Evolutionary conservation across 2,329 filamentous ascomycete species (phyloP).

Genomic region (Emericellopsis cladophorae): DNA sequence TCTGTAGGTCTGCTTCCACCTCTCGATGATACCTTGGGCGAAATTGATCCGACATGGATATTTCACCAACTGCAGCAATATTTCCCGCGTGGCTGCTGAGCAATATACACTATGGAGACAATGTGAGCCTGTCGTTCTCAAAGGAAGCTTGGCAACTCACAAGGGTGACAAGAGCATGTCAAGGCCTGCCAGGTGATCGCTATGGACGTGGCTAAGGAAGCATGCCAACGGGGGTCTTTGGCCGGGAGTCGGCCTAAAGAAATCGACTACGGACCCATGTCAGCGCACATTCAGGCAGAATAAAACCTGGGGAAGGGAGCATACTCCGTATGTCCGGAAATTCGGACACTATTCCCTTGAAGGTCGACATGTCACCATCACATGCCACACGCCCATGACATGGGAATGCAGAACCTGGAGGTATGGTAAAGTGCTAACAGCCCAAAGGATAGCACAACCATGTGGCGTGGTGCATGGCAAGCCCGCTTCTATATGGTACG

Average conservation of each 20-base stretch:
- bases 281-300: background rate
- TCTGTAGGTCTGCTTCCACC: constrained; percentile 60
- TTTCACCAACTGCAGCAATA: constrained; percentile 69
- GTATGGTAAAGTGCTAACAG: no score
- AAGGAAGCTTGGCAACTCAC: constrained; percentile 15
- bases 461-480: no score
- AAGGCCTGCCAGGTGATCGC: constrained; percentile 74
- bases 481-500: no score
- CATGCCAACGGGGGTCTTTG: constrained; percentile 58
- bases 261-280: constrained; percentile 50
- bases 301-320: constrained; percentile 4
- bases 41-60: constrained; percentile 74
- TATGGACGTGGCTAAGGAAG: constrained; percentile 88
- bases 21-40: constrained; percentile 64
- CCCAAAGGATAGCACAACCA: no score
- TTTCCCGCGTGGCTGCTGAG: constrained; percentile 68
- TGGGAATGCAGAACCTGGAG: no score
- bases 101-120: constrained; percentile 58
- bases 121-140: background rate
- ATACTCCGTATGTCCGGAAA: constrained; percentile 66
- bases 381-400: no score
- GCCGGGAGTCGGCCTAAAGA: constrained; percentile 51
- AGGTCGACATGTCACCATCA: constrained; percentile 54
- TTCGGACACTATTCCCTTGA: constrained; percentile 58
- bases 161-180: constrained; percentile 69